A percentile compares a stretch with the other conserved stretches of the same genome.
These are phyloP conservation scores for Gymnopilus junonius DNA, from an alignment of 768 basidiomycete genomes.

Conservation along the genomic window DNA sequence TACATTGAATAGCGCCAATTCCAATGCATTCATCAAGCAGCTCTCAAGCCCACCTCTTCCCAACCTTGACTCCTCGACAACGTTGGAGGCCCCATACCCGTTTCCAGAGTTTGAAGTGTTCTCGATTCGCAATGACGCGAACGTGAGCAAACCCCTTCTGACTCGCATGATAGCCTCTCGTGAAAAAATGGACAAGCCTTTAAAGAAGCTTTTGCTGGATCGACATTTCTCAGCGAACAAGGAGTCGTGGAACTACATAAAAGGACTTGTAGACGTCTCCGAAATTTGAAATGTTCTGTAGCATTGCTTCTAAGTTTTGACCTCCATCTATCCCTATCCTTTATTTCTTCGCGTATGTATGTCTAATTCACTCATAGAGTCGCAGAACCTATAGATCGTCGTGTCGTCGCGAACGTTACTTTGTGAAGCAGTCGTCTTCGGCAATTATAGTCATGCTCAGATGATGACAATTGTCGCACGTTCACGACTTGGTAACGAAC, in stretches of 20 bases:
- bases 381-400: no score
- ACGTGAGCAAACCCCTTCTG: conserved; percentile 30
- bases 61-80: neutral
- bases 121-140: conserved; percentile 25
- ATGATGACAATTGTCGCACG: neutral
- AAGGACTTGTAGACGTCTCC: conserved; percentile 22
- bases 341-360: no score
- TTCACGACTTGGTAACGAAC: neutral
- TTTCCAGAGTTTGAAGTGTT: conserved; percentile 20
- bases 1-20: neutral
- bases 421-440: no score
- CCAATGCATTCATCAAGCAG: neutral
- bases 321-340: no score
- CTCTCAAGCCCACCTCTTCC: neutral
- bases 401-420: no score
- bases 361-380: no score
- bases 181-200: conserved; percentile 16
- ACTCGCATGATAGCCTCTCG: conserved; percentile 26
- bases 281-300: neutral
- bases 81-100: neutral
- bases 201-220: conserved; percentile 28
- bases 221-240: conserved; percentile 20
- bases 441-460: no score
- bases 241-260: conserved; percentile 33
- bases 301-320: neutral